phyloP scores from a whole-genome alignment of 1,284 basidiomycete genomes.

The Somion occarium region DNA sequence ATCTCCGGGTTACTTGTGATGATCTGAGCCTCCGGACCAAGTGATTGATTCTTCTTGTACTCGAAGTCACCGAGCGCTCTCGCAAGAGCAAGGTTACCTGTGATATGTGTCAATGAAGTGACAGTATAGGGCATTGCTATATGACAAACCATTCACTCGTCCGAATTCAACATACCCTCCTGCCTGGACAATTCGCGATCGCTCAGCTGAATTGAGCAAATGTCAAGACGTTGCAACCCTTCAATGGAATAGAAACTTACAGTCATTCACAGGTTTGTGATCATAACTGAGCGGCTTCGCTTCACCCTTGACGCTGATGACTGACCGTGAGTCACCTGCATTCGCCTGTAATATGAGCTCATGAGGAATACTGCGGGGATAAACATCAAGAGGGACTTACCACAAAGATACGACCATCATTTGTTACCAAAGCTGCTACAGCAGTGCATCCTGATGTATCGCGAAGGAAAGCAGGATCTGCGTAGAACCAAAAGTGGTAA shows the following conservation, averaged over 20 bases:
- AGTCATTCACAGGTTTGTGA: conserved; percentile 91
- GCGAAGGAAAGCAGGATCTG: conserved; percentile 82
- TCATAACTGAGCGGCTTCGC: conserved; percentile 90
- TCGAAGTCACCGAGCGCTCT: conserved; percentile 97
- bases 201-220: conserved; percentile 52
- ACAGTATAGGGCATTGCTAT: conserved; percentile 2
- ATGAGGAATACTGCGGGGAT: not conserved
- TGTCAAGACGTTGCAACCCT: conserved; percentile 4
- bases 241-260: conserved; percentile 38
- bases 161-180: conserved; percentile 98
- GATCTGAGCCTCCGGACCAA: conserved; percentile 87
- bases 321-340: conserved; percentile 93
- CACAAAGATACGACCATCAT: conserved; percentile 76
- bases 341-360: conserved; percentile 68
- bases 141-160: conserved; percentile 84
- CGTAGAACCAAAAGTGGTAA: not conserved
- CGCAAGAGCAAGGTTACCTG: conserved; percentile 94
- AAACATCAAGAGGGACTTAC: conserved; percentile 38
- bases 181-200: conserved; percentile 79
- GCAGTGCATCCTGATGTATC: conserved; percentile 98
- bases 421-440: conserved; percentile 81
- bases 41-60: conserved; percentile 90
- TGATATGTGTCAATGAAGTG: conserved; percentile 5
- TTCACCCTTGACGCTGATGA: conserved; percentile 83
- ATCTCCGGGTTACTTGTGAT: conserved; percentile 97